Evolutionary conservation across 768 basidiomycete species (phyloP).

Genomic region (Dioszegia crocea): DNA sequence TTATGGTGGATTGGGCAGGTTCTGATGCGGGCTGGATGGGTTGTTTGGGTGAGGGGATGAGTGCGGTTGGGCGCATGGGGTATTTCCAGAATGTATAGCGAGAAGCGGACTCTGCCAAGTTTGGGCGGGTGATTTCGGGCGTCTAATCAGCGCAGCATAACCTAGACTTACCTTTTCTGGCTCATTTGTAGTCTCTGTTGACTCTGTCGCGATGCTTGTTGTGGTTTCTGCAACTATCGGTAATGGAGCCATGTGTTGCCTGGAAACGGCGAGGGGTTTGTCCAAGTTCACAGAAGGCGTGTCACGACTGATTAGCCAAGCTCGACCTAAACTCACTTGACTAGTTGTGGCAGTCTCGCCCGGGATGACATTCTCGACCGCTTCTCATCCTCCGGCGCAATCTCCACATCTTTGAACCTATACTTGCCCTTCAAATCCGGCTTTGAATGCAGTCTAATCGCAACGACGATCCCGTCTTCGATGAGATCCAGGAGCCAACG

Average conservation of each 20-base stretch:
- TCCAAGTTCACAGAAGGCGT: slow-evolving; percentile 16
- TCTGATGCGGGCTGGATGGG: background rate
- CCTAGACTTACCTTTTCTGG: background rate
- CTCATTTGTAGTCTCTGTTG: too few species aligned
- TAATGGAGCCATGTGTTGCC: slow-evolving; percentile 10
- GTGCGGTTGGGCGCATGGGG: slow-evolving; percentile 9
- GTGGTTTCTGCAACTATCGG: too few species aligned
- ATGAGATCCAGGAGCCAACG: slow-evolving; percentile 68
- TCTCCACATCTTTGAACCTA: slow-evolving; percentile 17
- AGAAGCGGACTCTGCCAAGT: background rate
- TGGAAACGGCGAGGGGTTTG: slow-evolving; percentile 31
- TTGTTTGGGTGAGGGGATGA: background rate
- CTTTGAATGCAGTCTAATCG: slow-evolving; percentile 53
- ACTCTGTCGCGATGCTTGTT: too few species aligned
- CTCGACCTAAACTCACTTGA: slow-evolving; percentile 1
- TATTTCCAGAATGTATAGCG: slow-evolving; percentile 25
- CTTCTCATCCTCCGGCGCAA: slow-evolving; percentile 52
- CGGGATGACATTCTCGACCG: slow-evolving; percentile 5
- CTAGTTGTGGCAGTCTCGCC: slow-evolving; percentile 28
- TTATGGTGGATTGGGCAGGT: background rate
- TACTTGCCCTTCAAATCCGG: slow-evolving; percentile 13
- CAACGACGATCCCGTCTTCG: slow-evolving; percentile 57
- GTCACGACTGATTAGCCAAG: slow-evolving; percentile 6
- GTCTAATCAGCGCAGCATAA: background rate
- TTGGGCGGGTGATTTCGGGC: background rate